A percentile compares a stretch with the other conserved stretches of the same genome.
These are phyloP conservation scores for Russula foetens DNA, from an alignment of 768 basidiomycete genomes.

Conservation along the genomic window DNA sequence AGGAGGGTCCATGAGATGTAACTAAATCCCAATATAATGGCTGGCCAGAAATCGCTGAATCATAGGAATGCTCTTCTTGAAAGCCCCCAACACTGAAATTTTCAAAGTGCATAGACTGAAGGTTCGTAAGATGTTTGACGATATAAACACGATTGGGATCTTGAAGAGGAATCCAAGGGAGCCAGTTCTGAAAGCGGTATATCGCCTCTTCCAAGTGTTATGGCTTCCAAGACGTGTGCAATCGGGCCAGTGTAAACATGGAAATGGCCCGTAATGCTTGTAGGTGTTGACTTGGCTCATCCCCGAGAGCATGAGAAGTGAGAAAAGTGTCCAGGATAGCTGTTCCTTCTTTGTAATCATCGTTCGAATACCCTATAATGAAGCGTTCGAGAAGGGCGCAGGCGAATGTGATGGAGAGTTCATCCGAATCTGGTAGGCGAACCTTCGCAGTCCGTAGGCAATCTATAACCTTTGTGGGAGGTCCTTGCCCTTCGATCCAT, in stretches of 20 bases:
- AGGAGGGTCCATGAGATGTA: not conserved
- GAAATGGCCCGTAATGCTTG: not conserved
- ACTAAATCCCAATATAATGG: not conserved
- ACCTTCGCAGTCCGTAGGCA: not conserved
- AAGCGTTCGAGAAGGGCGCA: not conserved
- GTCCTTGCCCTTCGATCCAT: not conserved
- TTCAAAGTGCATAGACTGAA: not conserved
- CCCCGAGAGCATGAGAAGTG: not conserved
- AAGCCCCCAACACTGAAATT: not conserved
- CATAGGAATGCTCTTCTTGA: not conserved
- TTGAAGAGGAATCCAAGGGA: not conserved
- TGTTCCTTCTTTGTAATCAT: not conserved
- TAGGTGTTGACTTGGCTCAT: not conserved
- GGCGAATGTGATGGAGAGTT: not conserved
- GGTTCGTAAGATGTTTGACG: not conserved
- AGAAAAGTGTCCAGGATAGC: not conserved
- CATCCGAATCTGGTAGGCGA: not conserved
- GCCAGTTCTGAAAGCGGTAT: not conserved
- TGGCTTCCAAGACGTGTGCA: not conserved
- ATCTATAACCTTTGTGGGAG: not conserved
- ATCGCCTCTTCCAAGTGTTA: not conserved
- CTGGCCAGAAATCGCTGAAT: not conserved
- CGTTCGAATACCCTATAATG: not conserved
- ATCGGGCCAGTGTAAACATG: not conserved
- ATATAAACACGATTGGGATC: not conserved